Base-by-base conservation (phyloP, 331 rosid species). In the Malus hybrid region DNA sequence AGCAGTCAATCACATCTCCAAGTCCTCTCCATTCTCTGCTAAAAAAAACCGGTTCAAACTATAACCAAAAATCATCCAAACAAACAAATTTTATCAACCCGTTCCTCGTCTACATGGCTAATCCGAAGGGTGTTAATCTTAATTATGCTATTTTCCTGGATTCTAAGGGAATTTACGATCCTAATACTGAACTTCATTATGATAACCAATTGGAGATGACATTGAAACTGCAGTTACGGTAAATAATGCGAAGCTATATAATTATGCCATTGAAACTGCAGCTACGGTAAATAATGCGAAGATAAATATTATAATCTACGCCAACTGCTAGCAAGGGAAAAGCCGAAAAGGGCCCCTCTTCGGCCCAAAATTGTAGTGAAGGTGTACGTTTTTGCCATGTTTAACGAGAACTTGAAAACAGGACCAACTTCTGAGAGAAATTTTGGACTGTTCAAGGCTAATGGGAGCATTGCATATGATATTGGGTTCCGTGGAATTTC, bases 121-220 rank as follows among this genome's bases (percentile, higher is more conserved):
- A 90, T 68, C 93, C 93, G 0, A 91, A 81, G 67, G 71, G 85
- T 30, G 88, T 90, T 57, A 93, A 90, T 83, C 81, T 93, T 65
- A 93, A 93, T 64, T 93, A 93, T 79, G 98, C 97, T 33, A 97
- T 93, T 78, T 93, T 93, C 75, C 74, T 87, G 84, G 79, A 90
- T 63, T 84, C 87, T 6, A 50, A 82, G 57, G 97, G 96, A 71
- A 86, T 86, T 72, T 75, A 79, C 42, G 98, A 93, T 84, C 86
- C 85, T 6, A 82, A 77, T 61, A 89, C 82, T 36, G 66, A 68
- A n/a, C 92, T 89, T 55, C 97, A 85, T 80, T 91, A 93, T 73
- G 98, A 93, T 69, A 93, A 93, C 86, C 84, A 36, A 36, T 36
- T 36, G 44, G 44, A 36, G 44, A 36, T 36, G 11, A 36, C 44